These are phyloP conservation scores for Takashimella tepidaria DNA, from an alignment of 1,284 basidiomycete species.

Conservation along the genomic window DNA sequence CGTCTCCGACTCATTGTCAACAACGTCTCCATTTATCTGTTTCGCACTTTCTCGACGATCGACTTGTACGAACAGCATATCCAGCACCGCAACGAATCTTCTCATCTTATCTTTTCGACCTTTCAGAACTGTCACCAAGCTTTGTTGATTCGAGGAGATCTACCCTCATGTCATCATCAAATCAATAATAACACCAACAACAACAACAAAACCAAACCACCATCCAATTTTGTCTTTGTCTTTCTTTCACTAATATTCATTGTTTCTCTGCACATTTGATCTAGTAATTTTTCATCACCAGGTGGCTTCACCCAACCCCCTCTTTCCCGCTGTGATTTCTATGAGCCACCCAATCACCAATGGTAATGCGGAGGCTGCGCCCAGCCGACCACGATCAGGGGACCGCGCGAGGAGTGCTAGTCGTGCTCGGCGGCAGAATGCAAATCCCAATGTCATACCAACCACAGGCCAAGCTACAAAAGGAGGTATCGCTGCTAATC, in stretches of 20 bases:
- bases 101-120: background rate
- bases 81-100: background rate
- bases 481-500: background rate
- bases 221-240: background rate
- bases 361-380: background rate
- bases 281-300: background rate
- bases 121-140: too few relatives aligned
- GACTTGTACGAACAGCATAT: background rate
- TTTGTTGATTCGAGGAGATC: background rate
- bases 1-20: too few relatives aligned
- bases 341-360: too few relatives aligned
- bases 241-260: background rate
- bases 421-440: background rate
- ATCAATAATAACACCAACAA: background rate
- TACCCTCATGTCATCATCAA: background rate
- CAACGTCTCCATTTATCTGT: too few relatives aligned
- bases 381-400: background rate
- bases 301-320: conserved; percentile 9
- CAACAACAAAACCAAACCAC: background rate
- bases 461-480: too few relatives aligned
- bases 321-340: background rate
- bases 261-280: background rate
- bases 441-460: background rate
- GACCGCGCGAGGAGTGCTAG: background rate
- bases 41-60: background rate